Evolutionary conservation across 2,329 filamentous ascomycete species (phyloP), one percentile per base, ranked within the genome.

Genomic region (Xylaria arbuscula): DNA sequence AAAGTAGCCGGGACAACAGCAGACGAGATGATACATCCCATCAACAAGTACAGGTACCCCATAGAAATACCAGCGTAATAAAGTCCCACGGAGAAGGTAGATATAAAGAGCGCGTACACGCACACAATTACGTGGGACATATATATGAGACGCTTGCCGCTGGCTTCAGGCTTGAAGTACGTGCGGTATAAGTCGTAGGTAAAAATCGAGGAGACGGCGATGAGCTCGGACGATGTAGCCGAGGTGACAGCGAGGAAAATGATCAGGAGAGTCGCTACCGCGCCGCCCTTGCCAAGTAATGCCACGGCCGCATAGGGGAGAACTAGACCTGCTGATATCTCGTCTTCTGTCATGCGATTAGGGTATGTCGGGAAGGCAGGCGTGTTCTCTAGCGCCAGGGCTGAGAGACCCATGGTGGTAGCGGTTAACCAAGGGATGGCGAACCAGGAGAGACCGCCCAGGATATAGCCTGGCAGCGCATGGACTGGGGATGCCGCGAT

Each of bases 221-320:
- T 95, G 6, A 97, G 83, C 78, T 97, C 92, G 0, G 93, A 91
- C 1, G 91, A 94, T 71, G 92, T 92, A 0, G 93, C 92, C 1
- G 89, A 93, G 0, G 94, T 97, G 24, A 97, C 93, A 24, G 94
- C 94, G 89, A 97, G 93, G 83, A 97, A 97, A 62, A 97, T 87
- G 71, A 97, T 89, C 11, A 97, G 82, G 1, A 97, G 85, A 0
- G 92, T 93, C 0, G 89, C 92, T 1, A 90, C 88, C 0, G 93
- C 94, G 57, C 94, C 94, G 2, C 93, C 92, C 73, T 90, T 90
- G 0, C 94, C 94, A 7, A 97, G 86, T 9, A 98, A 81, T 0
- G 92, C 93, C 4, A 97, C 92, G 0, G 94, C 92, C 0, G 93
- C 93, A 66, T 94, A 93, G 0, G 94, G 94, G 0, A 97, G 85